Conservation (phyloP, 257 asterid genomes). For the Linaria vulgaris region DNA sequence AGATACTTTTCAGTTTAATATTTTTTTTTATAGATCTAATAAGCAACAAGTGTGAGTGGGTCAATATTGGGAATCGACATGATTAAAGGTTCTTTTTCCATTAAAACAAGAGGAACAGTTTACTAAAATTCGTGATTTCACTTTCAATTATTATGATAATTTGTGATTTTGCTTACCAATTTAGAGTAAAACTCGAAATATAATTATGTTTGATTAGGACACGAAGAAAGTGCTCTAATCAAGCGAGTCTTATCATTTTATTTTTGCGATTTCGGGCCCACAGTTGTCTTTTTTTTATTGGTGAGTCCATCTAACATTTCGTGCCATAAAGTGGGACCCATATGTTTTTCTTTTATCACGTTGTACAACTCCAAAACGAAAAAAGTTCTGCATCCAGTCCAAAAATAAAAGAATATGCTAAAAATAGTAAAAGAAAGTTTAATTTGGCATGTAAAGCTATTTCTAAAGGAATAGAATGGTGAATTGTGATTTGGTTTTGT, state of each 20-base stretch:
- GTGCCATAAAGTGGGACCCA: no score
- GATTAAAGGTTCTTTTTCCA: neutral
- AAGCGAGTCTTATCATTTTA: constrained; percentile 33
- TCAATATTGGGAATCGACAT: no score
- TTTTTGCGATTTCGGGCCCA: constrained; percentile 27
- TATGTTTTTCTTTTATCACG: no score
- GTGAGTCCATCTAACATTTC: neutral
- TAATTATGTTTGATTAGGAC: constrained; percentile 34
- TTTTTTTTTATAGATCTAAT: no score
- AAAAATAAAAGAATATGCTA: no score
- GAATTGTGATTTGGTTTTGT: no score
- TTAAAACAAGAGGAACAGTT: neutral
- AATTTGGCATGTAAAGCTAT: neutral
- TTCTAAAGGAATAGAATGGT: neutral
- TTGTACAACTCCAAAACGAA: no score
- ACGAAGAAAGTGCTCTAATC: constrained; percentile 26
- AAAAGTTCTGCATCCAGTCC: no score
- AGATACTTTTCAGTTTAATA: no score
- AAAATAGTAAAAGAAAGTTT: neutral
- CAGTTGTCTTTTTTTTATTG: neutral
- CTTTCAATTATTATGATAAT: no score
- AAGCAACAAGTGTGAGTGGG: no score
- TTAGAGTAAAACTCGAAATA: neutral
- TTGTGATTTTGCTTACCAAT: neutral
- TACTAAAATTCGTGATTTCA: neutral